A percentile compares a stretch with the other conserved stretches of the same genome.
These are phyloP conservation scores for Trichosanthes cucumerina DNA, from an alignment of 306 rosid species.

Conservation along the genomic window DNA sequence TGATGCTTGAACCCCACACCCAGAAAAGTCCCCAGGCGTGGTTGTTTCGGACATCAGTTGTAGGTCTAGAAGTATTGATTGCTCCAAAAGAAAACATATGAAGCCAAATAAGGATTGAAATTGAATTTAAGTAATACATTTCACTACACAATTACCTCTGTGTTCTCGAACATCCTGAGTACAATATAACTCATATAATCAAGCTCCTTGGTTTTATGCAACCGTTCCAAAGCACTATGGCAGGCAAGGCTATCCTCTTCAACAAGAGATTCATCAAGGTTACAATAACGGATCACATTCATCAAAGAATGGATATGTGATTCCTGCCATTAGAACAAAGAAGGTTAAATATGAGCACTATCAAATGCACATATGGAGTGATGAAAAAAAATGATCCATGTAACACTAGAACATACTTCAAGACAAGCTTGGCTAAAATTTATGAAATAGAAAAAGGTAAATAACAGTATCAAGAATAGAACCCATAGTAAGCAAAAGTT, in stretches of 20 bases:
- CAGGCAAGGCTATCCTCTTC: conserved; percentile 77
- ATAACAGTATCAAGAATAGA: background rate
- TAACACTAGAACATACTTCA: background rate
- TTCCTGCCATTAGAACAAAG: conserved; percentile 46
- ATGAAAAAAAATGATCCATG: background rate
- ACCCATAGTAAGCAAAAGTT: background rate
- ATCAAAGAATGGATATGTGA: conserved; percentile 93
- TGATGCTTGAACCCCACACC: background rate
- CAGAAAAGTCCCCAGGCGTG: background rate
- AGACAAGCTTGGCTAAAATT: background rate
- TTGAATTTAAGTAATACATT: background rate
- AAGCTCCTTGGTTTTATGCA: conserved; percentile 72
- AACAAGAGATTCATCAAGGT: conserved; percentile 89
- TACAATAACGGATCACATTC: conserved; percentile 95
- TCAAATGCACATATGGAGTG: background rate
- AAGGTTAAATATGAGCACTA: conserved; percentile 1
- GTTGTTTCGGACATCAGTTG: background rate
- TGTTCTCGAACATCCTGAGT: conserved; percentile 88
- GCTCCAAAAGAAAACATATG: background rate
- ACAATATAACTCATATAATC: conserved; percentile 95
- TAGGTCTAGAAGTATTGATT: background rate
- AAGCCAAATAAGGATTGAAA: background rate
- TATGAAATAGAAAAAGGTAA: background rate
- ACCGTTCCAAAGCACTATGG: conserved; percentile 54
- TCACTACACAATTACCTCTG: conserved; percentile 42